Base-by-base conservation (phyloP, 1,139 yeast genomes). In the Geotrichum carabidarum region DNA sequence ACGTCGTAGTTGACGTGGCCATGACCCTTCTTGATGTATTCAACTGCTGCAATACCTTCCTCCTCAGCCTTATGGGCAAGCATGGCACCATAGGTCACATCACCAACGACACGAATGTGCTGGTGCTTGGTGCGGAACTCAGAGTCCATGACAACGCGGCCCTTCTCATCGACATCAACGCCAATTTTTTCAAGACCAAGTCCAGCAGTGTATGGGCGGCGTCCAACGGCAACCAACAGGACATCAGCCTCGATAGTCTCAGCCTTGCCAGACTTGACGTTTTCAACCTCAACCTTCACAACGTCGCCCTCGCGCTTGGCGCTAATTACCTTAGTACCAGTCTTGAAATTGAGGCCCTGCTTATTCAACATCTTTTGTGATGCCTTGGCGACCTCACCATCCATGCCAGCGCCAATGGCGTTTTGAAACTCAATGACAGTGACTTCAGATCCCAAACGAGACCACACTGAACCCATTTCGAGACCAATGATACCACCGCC, bases 11-110 rank as follows among this genome's bases (percentile, higher is more conserved):
- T 94, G 64, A 94, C 98, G 71, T 94, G 99, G 58, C 99, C 99
- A 71, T 86, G 88, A 62, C 99, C 99, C 64, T 75, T 75, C 79
- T 89, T 88, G 72, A 94, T 83, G 78, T 82, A 87, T 77, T 94
- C 99, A 60, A 82, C 98, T 60, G 96, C 99, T 57, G 99, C 99
- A 67, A 94, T 85, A 74, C 97, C 99, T 79, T 94, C 99, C 74
- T 94, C 99, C 78, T 94, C 99, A 60, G 99, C 99, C 80, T 94
- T 94, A 81, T 94, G 99, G 61, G 99, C 99, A 76, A 94, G 82
- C 99, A 94, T 94, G 67, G 96, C 94, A 65, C 99, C 99, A 66
- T 88, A 93, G 48, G 99, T 94, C 58, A 85, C 97, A 71, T 94
- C 99, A 73, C 99, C 99, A 73, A 93, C 88, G 66, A 90, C 96